These are phyloP conservation scores for Mycothermus thermophilus DNA, from an alignment of 495 filamentous ascomycete genomes.

Conservation along the genomic window DNA sequence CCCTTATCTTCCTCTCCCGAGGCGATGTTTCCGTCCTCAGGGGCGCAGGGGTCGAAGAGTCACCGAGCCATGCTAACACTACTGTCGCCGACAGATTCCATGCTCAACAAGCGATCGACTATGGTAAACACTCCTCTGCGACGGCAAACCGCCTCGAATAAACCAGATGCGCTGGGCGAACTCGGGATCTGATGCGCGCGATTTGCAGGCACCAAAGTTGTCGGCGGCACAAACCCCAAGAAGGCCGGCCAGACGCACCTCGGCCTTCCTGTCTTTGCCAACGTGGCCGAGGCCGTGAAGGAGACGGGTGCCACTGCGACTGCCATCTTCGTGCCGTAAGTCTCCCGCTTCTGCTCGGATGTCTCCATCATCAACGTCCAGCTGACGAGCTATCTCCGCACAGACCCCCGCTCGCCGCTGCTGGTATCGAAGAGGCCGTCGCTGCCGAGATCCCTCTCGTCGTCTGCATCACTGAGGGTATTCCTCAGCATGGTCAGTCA, in stretches of 20 bases:
- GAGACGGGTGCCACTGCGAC: slow-evolving; percentile 81
- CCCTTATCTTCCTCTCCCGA: slow-evolving; percentile 11
- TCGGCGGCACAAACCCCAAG: slow-evolving; percentile 97
- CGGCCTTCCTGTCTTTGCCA: slow-evolving; percentile 84
- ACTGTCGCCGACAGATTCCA: too few relatives aligned
- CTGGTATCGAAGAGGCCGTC: slow-evolving; percentile 94
- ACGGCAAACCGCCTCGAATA: neutral
- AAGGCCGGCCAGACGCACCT: slow-evolving; percentile 88
- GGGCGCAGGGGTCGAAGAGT: too few relatives aligned
- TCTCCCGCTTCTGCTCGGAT: neutral
- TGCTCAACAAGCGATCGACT: slow-evolving; percentile 93
- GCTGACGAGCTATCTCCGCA: neutral
- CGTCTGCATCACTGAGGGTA: slow-evolving; percentile 97
- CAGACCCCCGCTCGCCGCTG: slow-evolving; percentile 80
- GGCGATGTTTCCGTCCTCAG: slow-evolving; percentile 3
- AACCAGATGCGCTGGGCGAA: neutral
- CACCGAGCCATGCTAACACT: too few relatives aligned
- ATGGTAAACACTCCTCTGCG: slow-evolving; percentile 45
- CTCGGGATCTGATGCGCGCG: slow-evolving; percentile 6
- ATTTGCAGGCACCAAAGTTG: slow-evolving; percentile 77
- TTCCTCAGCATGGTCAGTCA: slow-evolving; percentile 78
- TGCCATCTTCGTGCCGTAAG: slow-evolving; percentile 94
- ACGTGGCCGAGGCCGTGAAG: slow-evolving; percentile 78
- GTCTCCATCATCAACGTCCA: neutral
- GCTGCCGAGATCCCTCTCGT: slow-evolving; percentile 80